A percentile compares a stretch with the other conserved stretches of the same genome.
phyloP scores from a whole-genome alignment of 768 basidiomycete species.

The Boletus eberwhitei region DNA sequence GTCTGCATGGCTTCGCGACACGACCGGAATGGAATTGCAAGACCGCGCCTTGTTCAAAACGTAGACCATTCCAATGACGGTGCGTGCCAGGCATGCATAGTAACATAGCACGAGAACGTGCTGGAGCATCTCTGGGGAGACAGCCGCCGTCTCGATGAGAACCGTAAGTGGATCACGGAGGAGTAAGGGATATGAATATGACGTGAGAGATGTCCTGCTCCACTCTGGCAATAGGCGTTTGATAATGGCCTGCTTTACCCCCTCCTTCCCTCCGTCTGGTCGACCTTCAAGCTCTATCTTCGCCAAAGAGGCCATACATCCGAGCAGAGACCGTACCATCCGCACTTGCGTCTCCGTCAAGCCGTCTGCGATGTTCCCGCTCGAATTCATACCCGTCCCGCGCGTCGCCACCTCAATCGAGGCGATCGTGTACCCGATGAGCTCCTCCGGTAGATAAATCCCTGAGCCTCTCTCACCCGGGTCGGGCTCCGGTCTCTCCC shows the following conservation, averaged over 20 bases:
- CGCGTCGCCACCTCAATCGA: conserved; percentile 79
- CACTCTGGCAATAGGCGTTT: conserved; percentile 89
- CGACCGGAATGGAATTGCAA: conserved; percentile 43
- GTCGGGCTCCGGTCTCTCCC: conserved; percentile 74
- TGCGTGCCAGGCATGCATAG: conserved; percentile 85
- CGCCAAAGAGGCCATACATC: conserved; percentile 63
- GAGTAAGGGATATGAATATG: conserved; percentile 81
- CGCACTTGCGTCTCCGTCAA: conserved; percentile 69
- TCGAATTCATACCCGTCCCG: conserved; percentile 46
- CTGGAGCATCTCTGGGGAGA: conserved; percentile 84
- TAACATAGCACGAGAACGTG: conserved; percentile 88
- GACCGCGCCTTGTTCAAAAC: conserved; percentile 71
- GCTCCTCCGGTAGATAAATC: conserved; percentile 88
- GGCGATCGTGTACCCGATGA: conserved; percentile 85
- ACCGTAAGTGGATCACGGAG: conserved; percentile 88
- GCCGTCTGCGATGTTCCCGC: conserved; percentile 57
- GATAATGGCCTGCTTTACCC: conserved; percentile 80
- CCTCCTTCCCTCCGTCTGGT: conserved; percentile 72
- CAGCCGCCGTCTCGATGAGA: conserved; percentile 85
- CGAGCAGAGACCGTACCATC: conserved; percentile 74
- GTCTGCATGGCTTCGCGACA: conserved; percentile 54
- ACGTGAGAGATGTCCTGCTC: conserved; percentile 80
- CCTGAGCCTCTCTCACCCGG: conserved; percentile 73
- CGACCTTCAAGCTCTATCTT: conserved; percentile 66
- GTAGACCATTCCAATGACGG: conserved; percentile 82